Conservation (phyloP, 257 asterid species). For the Jaltomata sinuosa region DNA sequence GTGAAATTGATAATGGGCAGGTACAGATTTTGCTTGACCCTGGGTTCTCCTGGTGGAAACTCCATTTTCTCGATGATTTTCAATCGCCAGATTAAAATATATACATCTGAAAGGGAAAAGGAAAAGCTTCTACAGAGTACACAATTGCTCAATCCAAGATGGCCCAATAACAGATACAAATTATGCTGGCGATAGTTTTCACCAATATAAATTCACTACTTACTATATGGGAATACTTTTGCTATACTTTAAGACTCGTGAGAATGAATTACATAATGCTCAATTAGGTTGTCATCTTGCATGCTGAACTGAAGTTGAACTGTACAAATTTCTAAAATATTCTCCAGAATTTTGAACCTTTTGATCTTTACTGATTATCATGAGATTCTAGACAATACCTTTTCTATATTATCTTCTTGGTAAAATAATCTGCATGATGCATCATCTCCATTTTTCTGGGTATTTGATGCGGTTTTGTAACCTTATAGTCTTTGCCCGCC, state of each 20-base stretch:
- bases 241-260: background rate
- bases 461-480: background rate
- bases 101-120: background rate
- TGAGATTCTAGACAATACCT: background rate
- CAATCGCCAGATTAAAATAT: background rate
- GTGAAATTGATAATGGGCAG: background rate
- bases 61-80: background rate
- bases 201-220: background rate
- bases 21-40: background rate
- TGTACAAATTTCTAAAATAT: background rate
- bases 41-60: background rate
- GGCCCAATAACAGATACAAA: background rate
- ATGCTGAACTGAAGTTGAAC: background rate
- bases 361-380: background rate
- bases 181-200: background rate
- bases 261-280: background rate
- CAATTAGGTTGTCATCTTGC: background rate
- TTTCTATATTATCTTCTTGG: background rate
- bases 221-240: background rate
- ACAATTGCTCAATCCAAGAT: background rate
- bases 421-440: background rate
- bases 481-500: background rate
- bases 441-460: background rate
- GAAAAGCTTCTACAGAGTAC: background rate
- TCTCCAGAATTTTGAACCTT: background rate